Evolutionary conservation across 306 rosid genomes (phyloP).

Genomic region (Quercus glauca): DNA sequence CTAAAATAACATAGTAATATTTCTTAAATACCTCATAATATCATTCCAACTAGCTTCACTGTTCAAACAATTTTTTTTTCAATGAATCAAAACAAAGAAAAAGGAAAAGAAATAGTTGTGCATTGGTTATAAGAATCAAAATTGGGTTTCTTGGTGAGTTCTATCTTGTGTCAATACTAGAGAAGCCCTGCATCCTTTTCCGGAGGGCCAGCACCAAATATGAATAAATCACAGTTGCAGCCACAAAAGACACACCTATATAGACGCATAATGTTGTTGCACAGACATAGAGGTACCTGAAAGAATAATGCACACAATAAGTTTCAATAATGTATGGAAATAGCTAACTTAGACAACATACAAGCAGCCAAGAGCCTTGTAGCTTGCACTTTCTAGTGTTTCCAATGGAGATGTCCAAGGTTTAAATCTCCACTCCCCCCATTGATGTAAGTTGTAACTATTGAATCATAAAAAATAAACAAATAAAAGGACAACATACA

Average conservation of each 20-base stretch:
- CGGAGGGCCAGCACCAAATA: conserved; percentile 46
- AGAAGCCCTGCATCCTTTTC: conserved; percentile 32
- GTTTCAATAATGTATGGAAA: conserved; percentile 16
- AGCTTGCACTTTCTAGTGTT: too few relatives aligned
- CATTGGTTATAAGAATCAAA: conserved; percentile 7
- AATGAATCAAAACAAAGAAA: not conserved
- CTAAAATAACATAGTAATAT: too few relatives aligned
- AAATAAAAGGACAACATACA: not conserved
- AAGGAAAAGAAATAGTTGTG: not conserved
- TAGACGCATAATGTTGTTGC: conserved; percentile 67
- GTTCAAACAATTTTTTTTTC: not conserved
- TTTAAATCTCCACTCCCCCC: too few relatives aligned
- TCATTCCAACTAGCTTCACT: not conserved
- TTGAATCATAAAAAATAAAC: too few relatives aligned
- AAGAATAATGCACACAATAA: conserved; percentile 15
- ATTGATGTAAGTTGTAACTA: too few relatives aligned
- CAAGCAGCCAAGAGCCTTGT: not conserved
- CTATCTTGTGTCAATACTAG: conserved; percentile 22
- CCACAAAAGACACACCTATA: conserved; percentile 53
- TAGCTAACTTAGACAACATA: not conserved
- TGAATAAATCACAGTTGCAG: conserved; percentile 59
- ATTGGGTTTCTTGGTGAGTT: conserved; percentile 13
- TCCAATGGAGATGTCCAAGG: too few relatives aligned
- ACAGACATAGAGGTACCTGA: conserved; percentile 78
- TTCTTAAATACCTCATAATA: not conserved